Evolutionary conservation across 495 filamentous ascomycete species (phyloP), one percentile per base, ranked within the genome.

Genomic region (Talaromyces trachyspermus): DNA sequence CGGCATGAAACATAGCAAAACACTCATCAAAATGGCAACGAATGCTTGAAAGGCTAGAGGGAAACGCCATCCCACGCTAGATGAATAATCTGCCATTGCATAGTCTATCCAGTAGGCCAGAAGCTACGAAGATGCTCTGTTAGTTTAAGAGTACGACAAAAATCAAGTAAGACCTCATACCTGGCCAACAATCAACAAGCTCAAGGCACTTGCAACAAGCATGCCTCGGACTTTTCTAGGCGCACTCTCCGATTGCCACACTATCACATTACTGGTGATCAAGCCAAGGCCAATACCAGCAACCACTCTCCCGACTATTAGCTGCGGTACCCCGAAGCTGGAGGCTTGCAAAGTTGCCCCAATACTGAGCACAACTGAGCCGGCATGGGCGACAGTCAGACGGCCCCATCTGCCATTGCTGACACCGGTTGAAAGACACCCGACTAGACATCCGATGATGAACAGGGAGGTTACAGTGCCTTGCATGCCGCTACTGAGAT

Each of bases 321-420:
- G 52, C 47, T 74, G 69, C 1, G 63, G 54, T 0, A 68, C 40
- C 11, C 61, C 61, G 51, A 64, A 76, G 1, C 71, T 59, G 5
- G 66, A 57, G 23, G 71, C 68, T 49, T 78, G 73, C 4, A 79
- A 61, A 9, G 75, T 61, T 3, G 74, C 71, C 1, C 74, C 76
- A 22, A 78, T 50, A 19, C 58, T 66, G 67, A 79, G 72, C 24
- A 78, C 67, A 0, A 58, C 55, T 4, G 71, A 66, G 11, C 70
- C 71, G 20, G 66, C 33, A 14, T 75, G 48, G 25, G 78, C 66
- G 0, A 68, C 64, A 18, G 37, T 40, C 15, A 40, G 22, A 20
- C 37, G 37, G 10, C 37, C 37, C 37, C 37, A 40, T 40, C 15
- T 40, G 19, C 37, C 37, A 20, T 40, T 40, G 12, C 15, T 40